Conservation (phyloP, 192 early-diverging fungal genomes). For the Coemansia reversa region DNA sequence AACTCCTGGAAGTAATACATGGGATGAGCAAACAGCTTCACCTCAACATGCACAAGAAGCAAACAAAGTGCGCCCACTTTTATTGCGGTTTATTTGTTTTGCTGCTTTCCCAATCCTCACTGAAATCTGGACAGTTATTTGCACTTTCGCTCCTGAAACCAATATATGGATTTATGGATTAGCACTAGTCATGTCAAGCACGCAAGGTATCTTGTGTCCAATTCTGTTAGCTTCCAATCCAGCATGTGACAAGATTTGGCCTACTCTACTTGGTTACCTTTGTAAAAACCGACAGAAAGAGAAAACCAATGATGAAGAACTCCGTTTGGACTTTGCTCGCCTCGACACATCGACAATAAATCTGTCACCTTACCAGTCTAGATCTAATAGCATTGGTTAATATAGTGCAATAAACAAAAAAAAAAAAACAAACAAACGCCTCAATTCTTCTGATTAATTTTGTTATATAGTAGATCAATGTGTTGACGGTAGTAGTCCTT, state of each 20-base stretch:
- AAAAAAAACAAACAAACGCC: background rate
- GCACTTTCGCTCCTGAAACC: constrained; percentile 7
- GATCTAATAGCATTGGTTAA: constrained; percentile 13
- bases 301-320: background rate
- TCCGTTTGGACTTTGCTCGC: constrained; percentile 27
- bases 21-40: background rate
- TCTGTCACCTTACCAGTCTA: constrained; percentile 43
- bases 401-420: constrained; percentile 7
- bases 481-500: constrained; percentile 59
- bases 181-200: constrained; percentile 11
- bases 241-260: constrained; percentile 15
- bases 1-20: background rate
- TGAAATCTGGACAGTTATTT: constrained; percentile 19
- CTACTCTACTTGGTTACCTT: background rate
- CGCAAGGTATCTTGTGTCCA: constrained; percentile 22
- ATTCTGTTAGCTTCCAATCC: constrained; percentile 17
- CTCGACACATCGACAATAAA: constrained; percentile 36
- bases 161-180: constrained; percentile 23
- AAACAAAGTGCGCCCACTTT: background rate
- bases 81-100: background rate
- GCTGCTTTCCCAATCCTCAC: constrained; percentile 15
- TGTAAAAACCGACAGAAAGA: too few species aligned
- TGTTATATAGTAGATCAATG: constrained; percentile 62
- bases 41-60: background rate
- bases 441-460: constrained; percentile 16